phyloP scores from a whole-genome alignment of 202 grass and related monocot species.

The Dendrocalamus latiflorus region DNA sequence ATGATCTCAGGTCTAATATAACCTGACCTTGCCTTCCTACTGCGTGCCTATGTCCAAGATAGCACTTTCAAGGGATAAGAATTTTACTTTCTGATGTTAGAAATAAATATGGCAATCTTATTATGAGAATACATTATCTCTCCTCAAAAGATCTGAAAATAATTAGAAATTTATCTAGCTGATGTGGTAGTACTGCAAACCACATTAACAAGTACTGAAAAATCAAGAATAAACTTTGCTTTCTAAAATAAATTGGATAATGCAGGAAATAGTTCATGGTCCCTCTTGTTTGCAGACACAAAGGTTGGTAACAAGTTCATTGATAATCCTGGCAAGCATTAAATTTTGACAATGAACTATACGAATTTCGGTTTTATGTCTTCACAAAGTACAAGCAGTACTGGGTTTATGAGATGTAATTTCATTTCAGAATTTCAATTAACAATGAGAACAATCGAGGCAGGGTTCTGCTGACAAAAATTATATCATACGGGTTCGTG shows the following conservation, averaged over 20 bases:
- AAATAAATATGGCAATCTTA: slow-evolving; percentile 5
- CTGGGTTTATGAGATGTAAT: neutral
- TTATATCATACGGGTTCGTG: neutral
- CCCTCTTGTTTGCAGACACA: neutral
- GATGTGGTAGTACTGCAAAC: neutral
- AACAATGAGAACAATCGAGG: slow-evolving; percentile 1
- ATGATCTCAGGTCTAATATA: slow-evolving; percentile 72
- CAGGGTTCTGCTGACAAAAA: neutral
- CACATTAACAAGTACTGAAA: neutral
- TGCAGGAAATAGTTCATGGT: neutral
- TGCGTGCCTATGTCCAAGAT: slow-evolving; percentile 57
- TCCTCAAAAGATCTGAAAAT: neutral
- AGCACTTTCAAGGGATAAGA: slow-evolving; percentile 18
- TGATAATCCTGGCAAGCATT: neutral
- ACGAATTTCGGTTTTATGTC: no score
- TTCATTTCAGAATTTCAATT: slow-evolving; percentile 21
- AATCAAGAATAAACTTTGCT: neutral
- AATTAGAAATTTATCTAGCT: neutral
- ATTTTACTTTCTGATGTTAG: slow-evolving; percentile 15
- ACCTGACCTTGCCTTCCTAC: slow-evolving; percentile 77
- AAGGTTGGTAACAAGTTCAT: neutral
- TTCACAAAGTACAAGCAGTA: neutral
- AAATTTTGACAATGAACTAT: no score
- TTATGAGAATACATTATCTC: neutral
- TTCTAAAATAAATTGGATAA: neutral